Percentiles rank a stretch among this genome's conserved stretches.
Conservation (phyloP, 2,329 filamentous ascomycete species). For the Clarireedia monteithiana region DNA sequence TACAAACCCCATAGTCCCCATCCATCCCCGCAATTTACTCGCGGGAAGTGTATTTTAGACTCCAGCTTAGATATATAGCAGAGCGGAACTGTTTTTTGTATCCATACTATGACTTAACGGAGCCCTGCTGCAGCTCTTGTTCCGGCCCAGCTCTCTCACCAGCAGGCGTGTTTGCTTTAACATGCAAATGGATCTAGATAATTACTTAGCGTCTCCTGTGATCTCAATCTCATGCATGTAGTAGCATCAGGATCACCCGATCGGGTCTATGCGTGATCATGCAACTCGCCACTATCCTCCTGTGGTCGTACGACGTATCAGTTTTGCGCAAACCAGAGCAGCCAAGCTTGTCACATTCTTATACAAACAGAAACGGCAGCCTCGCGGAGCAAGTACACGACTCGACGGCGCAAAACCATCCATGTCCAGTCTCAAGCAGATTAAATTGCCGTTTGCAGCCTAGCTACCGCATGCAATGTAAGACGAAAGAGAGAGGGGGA, state of each 20-base stretch:
- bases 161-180: too few relatives aligned
- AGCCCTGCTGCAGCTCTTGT: too few relatives aligned
- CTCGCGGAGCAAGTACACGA: not conserved
- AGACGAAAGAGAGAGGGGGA: not conserved
- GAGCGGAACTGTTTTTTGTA: not conserved
- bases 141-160: too few relatives aligned
- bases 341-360: not conserved
- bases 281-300: not conserved
- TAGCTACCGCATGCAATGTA: not conserved
- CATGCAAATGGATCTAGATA: constrained; percentile 3
- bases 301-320: not conserved
- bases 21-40: too few relatives aligned
- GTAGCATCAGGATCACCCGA: not conserved
- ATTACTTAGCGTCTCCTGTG: not conserved
- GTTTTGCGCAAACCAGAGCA: not conserved
- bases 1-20: too few relatives aligned
- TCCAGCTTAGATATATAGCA: too few relatives aligned
- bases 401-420: not conserved
- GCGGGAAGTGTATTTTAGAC: too few relatives aligned
- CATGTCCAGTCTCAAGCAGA: not conserved
- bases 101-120: not conserved
- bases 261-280: constrained; percentile 5
- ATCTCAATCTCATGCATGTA: constrained; percentile 5
- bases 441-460: not conserved
- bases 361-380: not conserved